Conservation (phyloP, 192 early-diverging fungal species). For the Cetraspora pellucida region DNA sequence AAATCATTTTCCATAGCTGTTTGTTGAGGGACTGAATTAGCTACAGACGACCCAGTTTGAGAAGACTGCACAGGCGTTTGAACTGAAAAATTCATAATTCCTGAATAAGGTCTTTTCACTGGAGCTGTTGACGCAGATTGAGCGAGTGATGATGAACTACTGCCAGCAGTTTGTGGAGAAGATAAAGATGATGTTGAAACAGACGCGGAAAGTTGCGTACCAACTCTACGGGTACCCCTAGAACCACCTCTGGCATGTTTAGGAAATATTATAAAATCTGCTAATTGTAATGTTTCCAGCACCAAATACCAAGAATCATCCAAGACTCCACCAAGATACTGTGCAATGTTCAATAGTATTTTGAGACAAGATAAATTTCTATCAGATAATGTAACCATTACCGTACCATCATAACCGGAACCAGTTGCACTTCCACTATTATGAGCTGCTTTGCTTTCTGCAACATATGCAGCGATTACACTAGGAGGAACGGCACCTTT, state of each 20-base stretch:
- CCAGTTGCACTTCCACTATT: not conserved
- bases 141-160: slow-evolving; percentile 15
- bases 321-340: slow-evolving; percentile 72
- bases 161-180: not conserved
- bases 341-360: slow-evolving; percentile 69
- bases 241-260: slow-evolving; percentile 42
- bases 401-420: not conserved
- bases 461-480: slow-evolving; percentile 41
- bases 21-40: slow-evolving; percentile 35
- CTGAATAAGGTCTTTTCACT: slow-evolving; percentile 1
- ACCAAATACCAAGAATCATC: slow-evolving; percentile 86
- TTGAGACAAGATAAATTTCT: slow-evolving; percentile 80
- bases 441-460: slow-evolving; percentile 35
- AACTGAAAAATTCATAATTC: not conserved
- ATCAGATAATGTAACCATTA: slow-evolving; percentile 60
- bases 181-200: slow-evolving; percentile 35
- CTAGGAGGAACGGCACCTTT: slow-evolving; percentile 73
- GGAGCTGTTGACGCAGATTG: slow-evolving; percentile 33
- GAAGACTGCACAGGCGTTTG: not conserved
- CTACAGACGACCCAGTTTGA: not conserved
- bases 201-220: slow-evolving; percentile 26
- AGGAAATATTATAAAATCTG: slow-evolving; percentile 73
- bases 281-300: slow-evolving; percentile 84
- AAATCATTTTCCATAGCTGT: slow-evolving; percentile 50
- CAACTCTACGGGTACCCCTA: slow-evolving; percentile 45